Evolutionary conservation across 768 basidiomycete species (phyloP), one percentile per base, ranked within the genome.

Genomic region (Neoboletus magnificus): DNA sequence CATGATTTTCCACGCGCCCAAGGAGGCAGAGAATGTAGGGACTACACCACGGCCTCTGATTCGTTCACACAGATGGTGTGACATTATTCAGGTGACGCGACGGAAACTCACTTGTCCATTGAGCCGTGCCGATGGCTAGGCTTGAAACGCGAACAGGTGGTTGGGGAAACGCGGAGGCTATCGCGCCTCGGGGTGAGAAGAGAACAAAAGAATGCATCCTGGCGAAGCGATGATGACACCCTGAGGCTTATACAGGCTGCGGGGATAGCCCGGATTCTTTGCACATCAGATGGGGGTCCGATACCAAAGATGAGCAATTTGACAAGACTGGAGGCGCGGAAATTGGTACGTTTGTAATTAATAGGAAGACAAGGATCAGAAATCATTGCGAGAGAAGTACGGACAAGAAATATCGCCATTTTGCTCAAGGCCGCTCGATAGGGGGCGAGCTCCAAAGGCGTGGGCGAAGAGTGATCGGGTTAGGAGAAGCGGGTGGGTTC

Each of bases 291-390:
- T 35, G 32, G 33, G 32, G 30, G 22, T 11, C 22, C 22, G 11
- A 23, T 23, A 5, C 15, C 22, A 22, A 33, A 33, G 46, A 23
- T 48, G 22, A 48, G 20, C 20, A 11, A 48, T 48, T 35, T 35
- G 47, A 48, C 22, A 18, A 18, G 16, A 25, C 11, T 35, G 33
- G 30, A 33, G 16, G 30, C 9, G 23, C 54, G 54, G 54, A 54
- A 55, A 55, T 55, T 55, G 52, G 40, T 23, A 18, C 50, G 50
- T 53, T 52, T 10, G 49, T 29, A 27, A 52, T 52, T 48, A 33
- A 46, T 46, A 22, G 30, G 32, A 32, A 20, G 29, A 52, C 29
- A 36, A 11, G 25, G 33, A 33, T 32, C 40, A 16, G 40, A 36
- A 36, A 25, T 35, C 23, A 15, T 30, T 35, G 41, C 30, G 50